Percentiles rank a stretch among this genome's conserved stretches.
Conservation (phyloP, 768 basidiomycete genomes). For the Tulasnella sp. region DNA sequence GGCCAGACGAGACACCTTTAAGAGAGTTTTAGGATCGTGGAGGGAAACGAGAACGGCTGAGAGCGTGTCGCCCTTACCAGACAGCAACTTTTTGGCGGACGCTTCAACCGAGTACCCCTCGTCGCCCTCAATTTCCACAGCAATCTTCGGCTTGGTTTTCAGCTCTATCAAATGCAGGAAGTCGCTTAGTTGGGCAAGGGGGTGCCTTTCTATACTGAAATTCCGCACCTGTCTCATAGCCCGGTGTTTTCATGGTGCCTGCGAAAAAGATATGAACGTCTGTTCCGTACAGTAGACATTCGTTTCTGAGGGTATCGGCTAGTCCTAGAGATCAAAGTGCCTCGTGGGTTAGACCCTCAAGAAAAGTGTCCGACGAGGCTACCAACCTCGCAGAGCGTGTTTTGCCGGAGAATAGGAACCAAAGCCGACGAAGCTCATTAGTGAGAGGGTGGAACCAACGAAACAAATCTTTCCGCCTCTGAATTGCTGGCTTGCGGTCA, state of each 20-base stretch:
- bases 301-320: constrained; percentile 73
- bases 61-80: not conserved
- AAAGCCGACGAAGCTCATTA: constrained; percentile 71
- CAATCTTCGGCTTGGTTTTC: constrained; percentile 65
- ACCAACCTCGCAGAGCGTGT: constrained; percentile 71
- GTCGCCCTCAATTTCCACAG: constrained; percentile 63
- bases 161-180: not conserved
- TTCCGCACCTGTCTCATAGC: constrained; percentile 61
- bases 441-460: constrained; percentile 52
- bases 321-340: constrained; percentile 45
- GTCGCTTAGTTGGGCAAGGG: not conserved
- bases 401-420: constrained; percentile 76
- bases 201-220: not conserved
- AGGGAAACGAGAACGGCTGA: not conserved
- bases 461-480: constrained; percentile 63
- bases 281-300: constrained; percentile 69
- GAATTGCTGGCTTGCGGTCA: constrained; percentile 49
- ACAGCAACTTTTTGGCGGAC: constrained; percentile 52
- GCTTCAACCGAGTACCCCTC: constrained; percentile 49
- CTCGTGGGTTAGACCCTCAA: not conserved
- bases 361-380: not conserved
- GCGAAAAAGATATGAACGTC: constrained; percentile 77
- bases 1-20: constrained; percentile 57
- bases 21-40: not conserved
- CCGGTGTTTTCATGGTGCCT: constrained; percentile 68